Base-by-base conservation (phyloP, 768 basidiomycete genomes). In the Termitomyces sp. region DNA sequence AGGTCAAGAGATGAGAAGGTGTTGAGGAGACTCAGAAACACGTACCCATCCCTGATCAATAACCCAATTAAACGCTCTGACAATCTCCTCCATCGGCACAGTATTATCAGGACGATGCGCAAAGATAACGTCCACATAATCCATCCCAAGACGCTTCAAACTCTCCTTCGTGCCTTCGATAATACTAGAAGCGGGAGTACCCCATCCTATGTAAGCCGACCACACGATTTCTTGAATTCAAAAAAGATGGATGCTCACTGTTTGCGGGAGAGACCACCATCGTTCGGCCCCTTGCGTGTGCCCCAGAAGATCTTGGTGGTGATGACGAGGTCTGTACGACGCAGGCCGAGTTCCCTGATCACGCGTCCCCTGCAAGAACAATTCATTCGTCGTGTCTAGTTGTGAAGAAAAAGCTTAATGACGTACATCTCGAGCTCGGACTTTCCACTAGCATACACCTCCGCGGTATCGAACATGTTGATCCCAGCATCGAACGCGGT, bases 271-370 rank as follows among this genome's bases (percentile, higher is more conserved):
- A 86, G 72, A 24, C 85, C 86, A 55, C 71, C 72, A 63, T 78
- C 81, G 65, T 89, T 89, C 0, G 82, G 86, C 48, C 85, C 88
- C 28, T 71, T 69, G 57, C 84, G 74, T 4, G 81, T 75, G 7
- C 92, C 92, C 81, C 89, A 93, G 79, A 85, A 93, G 44, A 93
- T 62, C 72, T 93, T 93, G 59, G 92, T 94, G n/a, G 87, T 84
- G 67, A 94, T 78, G 55, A 94, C 80, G 15, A 92, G 74, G 68
- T 93, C 91, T 13, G 79, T 76, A 35, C 90, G 81, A 39, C 84
- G 80, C 65, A 86, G 76, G 8, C 83, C 82, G 18, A 91, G 81
- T 70, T 92, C 91, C 70, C 85, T 86, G 71, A 92, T 83, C 2
- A 86, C 90, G 42, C 88, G 84, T 18, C 92, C 92, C 73, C 80